Evolutionary conservation across 164 flowering plant genomes (phyloP), one percentile per base, ranked within the genome.

Genomic region (Macadamia integrifolia): DNA sequence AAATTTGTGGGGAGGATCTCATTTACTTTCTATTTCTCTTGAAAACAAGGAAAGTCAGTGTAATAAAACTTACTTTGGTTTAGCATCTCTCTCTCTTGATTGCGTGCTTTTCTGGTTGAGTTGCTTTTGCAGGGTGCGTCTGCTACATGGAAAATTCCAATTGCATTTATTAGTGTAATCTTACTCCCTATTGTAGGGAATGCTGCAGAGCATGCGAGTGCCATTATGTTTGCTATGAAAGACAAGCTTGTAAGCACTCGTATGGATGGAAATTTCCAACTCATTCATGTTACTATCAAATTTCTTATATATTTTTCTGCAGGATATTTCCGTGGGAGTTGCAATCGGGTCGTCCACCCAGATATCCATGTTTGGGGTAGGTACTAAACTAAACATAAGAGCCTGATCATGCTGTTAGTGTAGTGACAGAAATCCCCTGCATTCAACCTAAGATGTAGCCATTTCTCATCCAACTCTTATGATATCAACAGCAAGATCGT

Each of bases 201-300:
- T 81, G 94, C 94, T 60, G 92, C 94, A 9, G 94, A 89, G 75
- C 94, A 89, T 80, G 92, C 94, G 28, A 83, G 92, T 71, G 90
- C 94, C 29, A 71, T 89, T 28, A 89, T 89, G 83, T 89, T 89
- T 77, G 91, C 92, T 29, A 84, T 83, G 83, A 89, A 86, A 75
- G 89, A 89, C 74, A 89, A 87, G 74, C 84, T 87, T 74, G 94
- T 89, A 82, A 71, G 86, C 71, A 11, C 35, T 60, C 60, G 15
- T 55, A 53, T 17, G 32, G 23, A 11, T 61, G 57, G 58, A 49
- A 29, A 50, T 40, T 44, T 44, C 28, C 32, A 1, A 12, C 17
- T 6, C 58, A 6, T 29, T 60, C 63, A 30, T 6, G 5, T 29
- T 42, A 14, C 6, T 1, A 9, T 55, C 40, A 35, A 35, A 35